Evolutionary conservation across 306 rosid genomes (phyloP), one percentile per base, ranked within the genome.

Genomic region (Sicyos edulis): DNA sequence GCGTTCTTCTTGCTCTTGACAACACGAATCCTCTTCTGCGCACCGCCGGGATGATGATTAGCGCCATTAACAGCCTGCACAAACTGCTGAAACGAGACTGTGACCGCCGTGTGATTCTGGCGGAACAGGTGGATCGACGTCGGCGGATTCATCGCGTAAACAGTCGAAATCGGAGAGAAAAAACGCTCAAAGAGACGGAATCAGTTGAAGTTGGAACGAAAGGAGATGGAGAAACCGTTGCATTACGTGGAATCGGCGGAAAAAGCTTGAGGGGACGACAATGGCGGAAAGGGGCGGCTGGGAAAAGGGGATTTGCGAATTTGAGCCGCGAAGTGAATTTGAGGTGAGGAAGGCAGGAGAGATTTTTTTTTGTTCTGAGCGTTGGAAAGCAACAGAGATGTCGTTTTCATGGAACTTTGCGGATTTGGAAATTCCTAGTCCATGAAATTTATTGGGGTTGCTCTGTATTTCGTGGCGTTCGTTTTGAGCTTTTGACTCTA

Each of bases 1-100:
- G 19, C 52, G n/a, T 32, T 40, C 47, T 40, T 54, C 45, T 54
- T 71, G 37, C 4, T 71, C 9, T 54, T 71, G 7, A 34, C 52
- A 37, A 34, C n/a, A 17, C 53, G 75, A 40, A 71, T 19, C 64
- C 64, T 54, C 64, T 19, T 54, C 64, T 34, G 51, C 29, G 21
- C 64, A 37, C 75, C 52, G 11, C 34, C 34, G 17, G 75, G 75
- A 32, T 71, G 75, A 32, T 71, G 63, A 54, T 71, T 71, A 11
- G 26, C 53, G 19, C 53, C 53, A 42, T 55, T 54, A 12, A 54
- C 56, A 10, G 62, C 9, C 52, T 71, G 75, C 37, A 71, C 59
- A 37, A 71, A 71, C 50, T 71, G 75, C 10, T 69, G 73, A 26
- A 69, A 69, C 8, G 59, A 37, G 14, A 69, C 73, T 4, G 73